Evolutionary conservation across 331 rosid species (phyloP).

Genomic region (Cydonia oblonga): DNA sequence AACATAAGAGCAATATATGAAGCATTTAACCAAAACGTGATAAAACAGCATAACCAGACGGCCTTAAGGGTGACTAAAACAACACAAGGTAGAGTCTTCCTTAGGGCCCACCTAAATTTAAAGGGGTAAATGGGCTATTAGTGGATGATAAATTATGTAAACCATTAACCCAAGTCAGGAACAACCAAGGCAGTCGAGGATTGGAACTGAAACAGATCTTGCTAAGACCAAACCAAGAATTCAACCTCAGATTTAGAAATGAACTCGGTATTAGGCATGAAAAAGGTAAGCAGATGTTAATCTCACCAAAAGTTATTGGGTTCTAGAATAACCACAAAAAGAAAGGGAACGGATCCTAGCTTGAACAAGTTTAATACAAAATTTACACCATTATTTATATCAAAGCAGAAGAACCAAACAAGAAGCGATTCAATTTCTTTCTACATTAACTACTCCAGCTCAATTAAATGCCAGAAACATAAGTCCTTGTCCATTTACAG

Average conservation of each 20-base stretch:
- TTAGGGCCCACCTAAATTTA: not conserved
- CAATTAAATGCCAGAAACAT: not conserved
- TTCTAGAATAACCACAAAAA: not conserved
- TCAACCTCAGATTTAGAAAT: not conserved
- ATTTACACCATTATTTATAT: not conserved
- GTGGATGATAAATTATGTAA: not conserved
- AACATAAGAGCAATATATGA: not conserved
- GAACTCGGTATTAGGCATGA: not conserved
- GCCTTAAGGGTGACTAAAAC: not conserved
- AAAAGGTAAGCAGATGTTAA: not conserved
- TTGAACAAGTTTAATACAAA: not conserved
- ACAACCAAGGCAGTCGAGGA: not conserved
- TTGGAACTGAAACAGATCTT: not conserved
- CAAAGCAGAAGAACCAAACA: not conserved
- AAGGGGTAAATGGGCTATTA: not conserved
- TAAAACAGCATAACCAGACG: not conserved
- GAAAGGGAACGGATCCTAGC: not conserved
- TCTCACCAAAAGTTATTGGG: not conserved
- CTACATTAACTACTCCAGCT: not conserved
- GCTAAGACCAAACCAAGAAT: not conserved
- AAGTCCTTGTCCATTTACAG: not conserved
- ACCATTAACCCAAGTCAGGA: not conserved
- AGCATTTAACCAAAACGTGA: not conserved
- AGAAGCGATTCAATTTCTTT: not conserved
- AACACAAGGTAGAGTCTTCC: not conserved